Base-by-base conservation (phyloP, 2,329 filamentous ascomycete genomes). In the Keithomyces neogunnii region DNA sequence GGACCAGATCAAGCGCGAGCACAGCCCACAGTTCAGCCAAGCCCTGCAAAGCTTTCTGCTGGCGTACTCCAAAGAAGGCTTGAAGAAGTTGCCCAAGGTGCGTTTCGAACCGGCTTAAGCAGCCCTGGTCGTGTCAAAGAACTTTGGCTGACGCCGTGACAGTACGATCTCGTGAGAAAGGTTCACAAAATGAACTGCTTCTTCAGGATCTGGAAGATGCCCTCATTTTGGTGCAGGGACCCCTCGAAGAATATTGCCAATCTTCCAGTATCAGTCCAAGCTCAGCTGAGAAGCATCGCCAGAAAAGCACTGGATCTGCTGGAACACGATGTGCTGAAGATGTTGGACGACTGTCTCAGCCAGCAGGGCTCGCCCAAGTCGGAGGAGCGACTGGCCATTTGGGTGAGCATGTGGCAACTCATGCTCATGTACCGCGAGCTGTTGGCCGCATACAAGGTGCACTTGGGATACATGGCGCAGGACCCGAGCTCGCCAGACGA, bases 361-460 rank as follows among this genome's bases (percentile, higher is more conserved):
- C 70, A 72, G 46, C 63, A 70, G 47, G 63, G 65, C 9, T 63
- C 71, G 29, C 66, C 71, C 10, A 65, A 67, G 57, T 54, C 62
- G 1, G 60, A 69, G 11, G 72, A 73, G 48, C 67, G 66, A 47
- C 60, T 75, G 52, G 67, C 70, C n/a, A 57, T 77, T 28, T 77
- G 74, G 73, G 70, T 67, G 13, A 70, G 69, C 58, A 60, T 76
- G 60, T 77, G 75, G 73, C 72, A 76, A 54, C 60, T 76, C 51
- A 71, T 77, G 43, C 64, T 77, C 40, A 69, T 75, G 57, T 76
- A 77, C 54, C 68, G 69, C 28, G 71, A 76, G 49, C 60, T 76
- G 45, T 61, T 67, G 51, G 53, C 57, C 19, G 60, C 61, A 7
- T 65, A 64, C 53, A 63, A 66, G 49, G 52, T 51, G 29, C 61